Percentiles rank a stretch among this genome's conserved stretches.
Evolutionary conservation across 352 stramenopile genomes (phyloP).

Genomic region (Phytophthora nicotianae): DNA sequence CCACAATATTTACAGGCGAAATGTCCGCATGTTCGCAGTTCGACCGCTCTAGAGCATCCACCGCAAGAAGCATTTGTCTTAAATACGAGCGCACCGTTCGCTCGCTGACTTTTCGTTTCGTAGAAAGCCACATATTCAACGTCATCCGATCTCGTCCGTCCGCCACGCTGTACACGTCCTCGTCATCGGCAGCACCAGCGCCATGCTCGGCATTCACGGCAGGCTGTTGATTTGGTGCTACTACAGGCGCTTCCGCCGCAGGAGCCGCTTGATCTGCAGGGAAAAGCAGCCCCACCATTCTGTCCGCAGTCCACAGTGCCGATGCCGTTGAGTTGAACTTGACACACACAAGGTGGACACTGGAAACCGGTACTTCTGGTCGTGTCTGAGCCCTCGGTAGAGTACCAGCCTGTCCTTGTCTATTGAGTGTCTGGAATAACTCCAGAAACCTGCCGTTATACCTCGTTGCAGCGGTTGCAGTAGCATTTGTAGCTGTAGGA

Average conservation of each 20-base stretch:
- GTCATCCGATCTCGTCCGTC: conserved; percentile 42
- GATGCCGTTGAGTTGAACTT: conserved; percentile 5
- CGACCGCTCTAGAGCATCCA: conserved; percentile 56
- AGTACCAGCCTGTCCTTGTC: conserved; percentile 15
- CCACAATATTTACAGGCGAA: conserved; percentile 60
- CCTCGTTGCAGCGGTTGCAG: conserved; percentile 4
- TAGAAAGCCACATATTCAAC: conserved; percentile 49
- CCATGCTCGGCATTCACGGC: conserved; percentile 20
- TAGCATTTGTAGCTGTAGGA: neutral
- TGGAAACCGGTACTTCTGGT: conserved; percentile 14
- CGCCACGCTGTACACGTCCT: conserved; percentile 48
- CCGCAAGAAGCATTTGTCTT: conserved; percentile 63
- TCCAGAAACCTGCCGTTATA: conserved; percentile 26
- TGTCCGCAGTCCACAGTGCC: conserved; percentile 5
- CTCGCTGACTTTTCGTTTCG: conserved; percentile 37
- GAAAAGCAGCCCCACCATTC: conserved; percentile 26
- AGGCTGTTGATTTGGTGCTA: conserved; percentile 1
- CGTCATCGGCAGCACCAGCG: conserved; percentile 33
- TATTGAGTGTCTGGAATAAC: conserved; percentile 23
- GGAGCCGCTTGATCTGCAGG: conserved; percentile 8
- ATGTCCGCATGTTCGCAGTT: conserved; percentile 57
- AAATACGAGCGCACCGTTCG: conserved; percentile 56
- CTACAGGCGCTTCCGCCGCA: conserved; percentile 6
- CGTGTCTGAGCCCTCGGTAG: conserved; percentile 2
- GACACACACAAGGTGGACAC: conserved; percentile 39